These are phyloP conservation scores for Bruguiera gymnorhiza DNA, from an alignment of 345 rosid species.

Conservation along the genomic window DNA sequence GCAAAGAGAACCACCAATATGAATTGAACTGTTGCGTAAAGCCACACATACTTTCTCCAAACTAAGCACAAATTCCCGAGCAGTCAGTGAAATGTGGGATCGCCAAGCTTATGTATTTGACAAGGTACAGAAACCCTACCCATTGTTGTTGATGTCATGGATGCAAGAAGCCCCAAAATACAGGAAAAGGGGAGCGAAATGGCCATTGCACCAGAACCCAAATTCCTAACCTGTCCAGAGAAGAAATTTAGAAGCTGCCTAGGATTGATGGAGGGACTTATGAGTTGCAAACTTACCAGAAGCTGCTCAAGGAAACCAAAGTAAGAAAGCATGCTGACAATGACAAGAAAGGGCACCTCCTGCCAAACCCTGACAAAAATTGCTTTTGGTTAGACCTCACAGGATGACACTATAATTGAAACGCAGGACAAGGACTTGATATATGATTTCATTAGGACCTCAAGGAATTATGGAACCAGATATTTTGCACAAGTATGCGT, in stretches of 20 bases:
- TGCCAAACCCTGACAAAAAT: conserved; percentile 77
- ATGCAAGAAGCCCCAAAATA: conserved; percentile 80
- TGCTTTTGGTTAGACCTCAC: background rate
- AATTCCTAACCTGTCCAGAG: conserved; percentile 48
- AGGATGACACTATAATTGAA: background rate
- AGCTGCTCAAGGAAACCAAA: conserved; percentile 96
- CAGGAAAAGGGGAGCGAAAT: conserved; percentile 95
- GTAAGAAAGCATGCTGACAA: conserved; percentile 97
- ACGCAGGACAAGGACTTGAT: background rate
- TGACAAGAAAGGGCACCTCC: conserved; percentile 84
- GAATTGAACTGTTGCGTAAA: conserved; percentile 67
- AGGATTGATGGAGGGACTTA: conserved; percentile 1
- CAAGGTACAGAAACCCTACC: conserved; percentile 40
- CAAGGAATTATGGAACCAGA: background rate
- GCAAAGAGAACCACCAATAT: conserved; percentile 63
- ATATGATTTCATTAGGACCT: background rate
- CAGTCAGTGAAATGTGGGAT: background rate
- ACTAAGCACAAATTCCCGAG: conserved; percentile 39
- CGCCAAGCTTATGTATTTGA: background rate
- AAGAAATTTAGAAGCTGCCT: conserved; percentile 8
- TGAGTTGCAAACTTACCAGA: conserved; percentile 49
- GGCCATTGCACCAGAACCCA: conserved; percentile 88
- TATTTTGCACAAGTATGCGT: too few species aligned
- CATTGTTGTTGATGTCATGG: conserved; percentile 89
- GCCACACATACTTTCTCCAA: conserved; percentile 57